These are phyloP conservation scores for Tuber borchii DNA, from an alignment of 495 filamentous ascomycete species.

Conservation along the genomic window DNA sequence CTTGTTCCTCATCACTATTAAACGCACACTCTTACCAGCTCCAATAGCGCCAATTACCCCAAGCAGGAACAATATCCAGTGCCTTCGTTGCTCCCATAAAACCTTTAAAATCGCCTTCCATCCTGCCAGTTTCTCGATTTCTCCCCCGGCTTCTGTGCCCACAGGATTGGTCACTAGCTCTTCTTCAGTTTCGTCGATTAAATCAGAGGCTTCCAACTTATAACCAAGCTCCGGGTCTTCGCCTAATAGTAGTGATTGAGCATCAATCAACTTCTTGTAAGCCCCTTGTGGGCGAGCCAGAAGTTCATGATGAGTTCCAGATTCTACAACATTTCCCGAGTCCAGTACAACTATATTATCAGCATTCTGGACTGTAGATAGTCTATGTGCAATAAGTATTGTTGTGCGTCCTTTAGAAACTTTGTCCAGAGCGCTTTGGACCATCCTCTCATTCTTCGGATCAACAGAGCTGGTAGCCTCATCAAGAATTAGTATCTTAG, in stretches of 20 bases:
- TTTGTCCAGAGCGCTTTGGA: conserved; percentile 54
- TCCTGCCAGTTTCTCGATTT: conserved; percentile 22
- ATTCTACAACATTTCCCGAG: conserved; percentile 56
- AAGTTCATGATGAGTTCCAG: conserved; percentile 75
- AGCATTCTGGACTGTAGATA: conserved; percentile 56
- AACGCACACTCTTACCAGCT: conserved; percentile 47
- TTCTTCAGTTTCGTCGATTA: background rate
- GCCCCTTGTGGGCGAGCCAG: conserved; percentile 47
- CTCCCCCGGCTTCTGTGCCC: conserved; percentile 9
- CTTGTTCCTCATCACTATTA: background rate
- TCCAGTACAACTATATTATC: conserved; percentile 60
- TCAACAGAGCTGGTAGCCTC: conserved; percentile 69
- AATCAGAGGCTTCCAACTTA: background rate
- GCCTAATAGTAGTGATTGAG: conserved; percentile 31
- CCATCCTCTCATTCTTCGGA: conserved; percentile 53
- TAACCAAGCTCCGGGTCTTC: background rate
- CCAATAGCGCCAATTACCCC: conserved; percentile 49
- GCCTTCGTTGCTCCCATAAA: conserved; percentile 48
- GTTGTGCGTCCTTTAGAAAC: conserved; percentile 54
- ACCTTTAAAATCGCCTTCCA: conserved; percentile 46
- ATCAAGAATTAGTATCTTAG: conserved; percentile 74
- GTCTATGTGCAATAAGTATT: conserved; percentile 57
- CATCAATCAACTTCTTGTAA: conserved; percentile 39
- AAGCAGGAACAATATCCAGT: conserved; percentile 49
- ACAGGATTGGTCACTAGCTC: background rate